Percentiles rank a stretch among this genome's conserved stretches.
phyloP scores from a whole-genome alignment of 164 flowering plant species.

The Liquidambar formosana region DNA sequence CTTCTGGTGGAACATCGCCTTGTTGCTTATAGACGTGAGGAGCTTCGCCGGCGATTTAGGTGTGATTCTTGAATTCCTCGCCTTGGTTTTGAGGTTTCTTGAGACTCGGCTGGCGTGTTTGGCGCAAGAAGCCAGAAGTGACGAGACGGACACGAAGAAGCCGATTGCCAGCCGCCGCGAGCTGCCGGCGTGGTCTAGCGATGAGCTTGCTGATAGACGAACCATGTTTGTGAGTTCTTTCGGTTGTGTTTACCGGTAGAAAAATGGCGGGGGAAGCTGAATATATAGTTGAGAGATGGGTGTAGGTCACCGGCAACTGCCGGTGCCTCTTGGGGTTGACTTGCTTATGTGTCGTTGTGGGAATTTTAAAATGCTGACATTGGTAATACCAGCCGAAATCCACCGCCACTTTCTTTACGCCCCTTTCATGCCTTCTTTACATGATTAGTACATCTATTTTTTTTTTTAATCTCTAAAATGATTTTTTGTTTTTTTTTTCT shows the following conservation, averaged over 20 bases:
- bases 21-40: slow-evolving; percentile 50
- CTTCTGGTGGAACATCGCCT: slow-evolving; percentile 31
- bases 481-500: no score
- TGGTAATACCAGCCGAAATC: no score
- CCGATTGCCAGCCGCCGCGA: slow-evolving; percentile 19
- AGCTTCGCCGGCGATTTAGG: slow-evolving; percentile 22
- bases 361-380: no score
- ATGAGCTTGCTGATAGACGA: background rate
- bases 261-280: background rate
- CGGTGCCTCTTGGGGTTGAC: background rate
- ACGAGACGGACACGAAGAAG: slow-evolving; percentile 30
- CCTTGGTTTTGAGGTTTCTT: slow-evolving; percentile 11
- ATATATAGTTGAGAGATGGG: slow-evolving; percentile 1
- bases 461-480: no score
- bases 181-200: background rate
- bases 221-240: background rate
- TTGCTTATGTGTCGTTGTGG: background rate
- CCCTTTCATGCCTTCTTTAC: no score
- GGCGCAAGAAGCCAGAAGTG: slow-evolving; percentile 39
- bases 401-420: no score
- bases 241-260: background rate
- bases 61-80: background rate
- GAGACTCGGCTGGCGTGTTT: slow-evolving; percentile 31
- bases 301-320: slow-evolving; percentile 4
- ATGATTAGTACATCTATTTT: no score